Conservation (phyloP, 352 stramenopile genomes). For the Pythium pyrilobum region DNA sequence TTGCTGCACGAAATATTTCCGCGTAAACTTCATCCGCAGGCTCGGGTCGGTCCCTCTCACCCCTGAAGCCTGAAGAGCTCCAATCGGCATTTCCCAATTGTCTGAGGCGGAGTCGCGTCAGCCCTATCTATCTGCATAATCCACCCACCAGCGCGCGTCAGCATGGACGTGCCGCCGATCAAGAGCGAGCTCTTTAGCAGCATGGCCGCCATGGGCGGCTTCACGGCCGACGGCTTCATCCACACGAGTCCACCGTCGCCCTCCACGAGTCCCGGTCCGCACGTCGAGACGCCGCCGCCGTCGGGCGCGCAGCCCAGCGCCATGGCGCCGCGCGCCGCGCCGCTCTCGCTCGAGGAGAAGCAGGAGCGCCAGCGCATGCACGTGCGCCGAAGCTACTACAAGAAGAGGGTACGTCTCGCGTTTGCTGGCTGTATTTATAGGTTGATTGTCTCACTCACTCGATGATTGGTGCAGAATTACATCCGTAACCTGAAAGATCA, state of each 20-base stretch:
- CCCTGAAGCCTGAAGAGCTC: neutral
- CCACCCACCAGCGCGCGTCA: too few species aligned
- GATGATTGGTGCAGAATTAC: constrained; percentile 7
- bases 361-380: constrained; percentile 58
- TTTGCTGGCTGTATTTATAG: neutral
- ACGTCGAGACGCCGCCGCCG: constrained; percentile 7
- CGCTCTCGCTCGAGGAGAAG: constrained; percentile 32
- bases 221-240: neutral
- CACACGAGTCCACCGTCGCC: neutral
- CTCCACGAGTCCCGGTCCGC: neutral
- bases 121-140: too few species aligned
- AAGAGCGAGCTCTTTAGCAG: neutral
- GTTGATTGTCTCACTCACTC: neutral
- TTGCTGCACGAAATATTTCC: neutral
- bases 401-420: constrained; percentile 22
- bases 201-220: neutral
- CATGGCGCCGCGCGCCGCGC: constrained; percentile 1
- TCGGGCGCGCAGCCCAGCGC: neutral
- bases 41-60: too few species aligned
- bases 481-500: constrained; percentile 19
- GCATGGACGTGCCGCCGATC: too few species aligned
- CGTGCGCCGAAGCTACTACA: constrained; percentile 44
- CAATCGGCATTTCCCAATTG: constrained; percentile 3
- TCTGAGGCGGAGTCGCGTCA: neutral
- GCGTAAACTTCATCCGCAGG: constrained; percentile 2